These are phyloP conservation scores for Zoysia japonica DNA, from an alignment of 176 grass and related monocot species.

Conservation along the genomic window DNA sequence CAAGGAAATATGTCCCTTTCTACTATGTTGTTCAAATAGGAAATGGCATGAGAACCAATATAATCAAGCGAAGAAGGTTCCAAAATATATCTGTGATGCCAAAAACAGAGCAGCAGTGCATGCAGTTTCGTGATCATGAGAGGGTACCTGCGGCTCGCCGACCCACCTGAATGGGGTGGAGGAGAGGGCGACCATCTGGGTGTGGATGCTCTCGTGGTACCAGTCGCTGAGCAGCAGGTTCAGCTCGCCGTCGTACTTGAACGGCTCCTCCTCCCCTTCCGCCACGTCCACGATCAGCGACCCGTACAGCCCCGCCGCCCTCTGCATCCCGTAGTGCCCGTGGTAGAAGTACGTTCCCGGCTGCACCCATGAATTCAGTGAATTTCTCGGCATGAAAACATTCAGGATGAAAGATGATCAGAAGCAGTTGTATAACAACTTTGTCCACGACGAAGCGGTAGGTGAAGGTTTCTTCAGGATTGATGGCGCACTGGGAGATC, in stretches of 20 bases:
- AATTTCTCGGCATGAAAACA: not conserved
- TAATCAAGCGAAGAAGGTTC: not conserved
- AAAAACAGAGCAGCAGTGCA: not conserved
- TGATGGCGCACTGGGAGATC: conserved; percentile 90
- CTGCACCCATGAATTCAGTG: conserved; percentile 35
- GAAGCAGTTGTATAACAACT: not conserved
- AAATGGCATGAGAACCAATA: not conserved
- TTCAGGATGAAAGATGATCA: not conserved
- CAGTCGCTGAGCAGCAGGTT: conserved; percentile 83
- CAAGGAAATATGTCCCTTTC: not conserved
- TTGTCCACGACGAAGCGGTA: conserved; percentile 60
- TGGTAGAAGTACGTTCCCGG: conserved; percentile 87
- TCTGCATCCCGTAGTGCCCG: conserved; percentile 94
- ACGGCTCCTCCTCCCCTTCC: conserved; percentile 65
- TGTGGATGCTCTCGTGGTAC: conserved; percentile 81
- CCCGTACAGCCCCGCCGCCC: conserved; percentile 82
- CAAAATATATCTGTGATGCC: conserved; percentile 5
- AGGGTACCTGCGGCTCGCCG: conserved; percentile 75
- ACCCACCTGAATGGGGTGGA: conserved; percentile 78
- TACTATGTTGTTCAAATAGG: not conserved
- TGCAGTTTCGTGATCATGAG: not conserved
- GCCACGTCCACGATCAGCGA: conserved; percentile 76
- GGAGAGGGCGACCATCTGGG: conserved; percentile 77
- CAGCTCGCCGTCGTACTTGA: conserved; percentile 83
- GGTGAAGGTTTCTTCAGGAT: conserved; percentile 75